phyloP scores from a whole-genome alignment of 768 basidiomycete genomes.

The Hemileccinum rubropunctum region DNA sequence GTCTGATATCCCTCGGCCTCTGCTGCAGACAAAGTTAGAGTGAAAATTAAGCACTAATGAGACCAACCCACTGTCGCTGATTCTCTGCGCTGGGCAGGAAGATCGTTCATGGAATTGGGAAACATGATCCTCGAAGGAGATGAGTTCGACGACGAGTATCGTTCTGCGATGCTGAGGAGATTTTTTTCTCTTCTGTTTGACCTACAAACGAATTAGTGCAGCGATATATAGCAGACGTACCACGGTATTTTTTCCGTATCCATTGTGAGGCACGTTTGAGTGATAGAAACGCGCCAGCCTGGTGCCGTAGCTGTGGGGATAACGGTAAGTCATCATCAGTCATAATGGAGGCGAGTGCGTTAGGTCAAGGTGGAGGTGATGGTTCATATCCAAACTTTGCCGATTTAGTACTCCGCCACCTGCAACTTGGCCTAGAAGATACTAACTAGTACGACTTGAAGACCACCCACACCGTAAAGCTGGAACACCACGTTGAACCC shows the following conservation, averaged over 20 bases:
- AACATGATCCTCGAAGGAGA: slow-evolving; percentile 12
- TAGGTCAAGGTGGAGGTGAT: slow-evolving; percentile 29
- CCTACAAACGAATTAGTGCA: slow-evolving; percentile 11
- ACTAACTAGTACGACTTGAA: slow-evolving; percentile 4
- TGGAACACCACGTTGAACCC: slow-evolving; percentile 20
- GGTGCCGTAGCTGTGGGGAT: slow-evolving; percentile 33
- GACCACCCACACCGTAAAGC: slow-evolving; percentile 15
- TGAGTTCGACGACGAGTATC: slow-evolving; percentile 2
- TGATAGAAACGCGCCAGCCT: slow-evolving; percentile 32
- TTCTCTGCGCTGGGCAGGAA: slow-evolving; percentile 16
- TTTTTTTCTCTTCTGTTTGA: slow-evolving; percentile 7
- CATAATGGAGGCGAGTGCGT: slow-evolving; percentile 23
- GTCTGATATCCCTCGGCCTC: slow-evolving; percentile 20
- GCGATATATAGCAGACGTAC: slow-evolving; percentile 29
- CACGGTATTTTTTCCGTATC: slow-evolving; percentile 13
- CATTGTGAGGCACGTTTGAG: slow-evolving; percentile 25
- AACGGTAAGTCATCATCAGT: slow-evolving; percentile 23
- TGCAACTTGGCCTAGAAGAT: background rate
- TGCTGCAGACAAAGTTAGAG: slow-evolving; percentile 13
- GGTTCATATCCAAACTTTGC: slow-evolving; percentile 29
- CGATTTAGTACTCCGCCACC: slow-evolving; percentile 34
- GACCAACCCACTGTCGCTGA: slow-evolving; percentile 16
- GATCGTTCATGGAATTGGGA: slow-evolving; percentile 13
- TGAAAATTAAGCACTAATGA: slow-evolving; percentile 9
- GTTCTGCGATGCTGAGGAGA: slow-evolving; percentile 9